Base-by-base conservation (phyloP, 768 basidiomycete species). In the Russula emetica region DNA sequence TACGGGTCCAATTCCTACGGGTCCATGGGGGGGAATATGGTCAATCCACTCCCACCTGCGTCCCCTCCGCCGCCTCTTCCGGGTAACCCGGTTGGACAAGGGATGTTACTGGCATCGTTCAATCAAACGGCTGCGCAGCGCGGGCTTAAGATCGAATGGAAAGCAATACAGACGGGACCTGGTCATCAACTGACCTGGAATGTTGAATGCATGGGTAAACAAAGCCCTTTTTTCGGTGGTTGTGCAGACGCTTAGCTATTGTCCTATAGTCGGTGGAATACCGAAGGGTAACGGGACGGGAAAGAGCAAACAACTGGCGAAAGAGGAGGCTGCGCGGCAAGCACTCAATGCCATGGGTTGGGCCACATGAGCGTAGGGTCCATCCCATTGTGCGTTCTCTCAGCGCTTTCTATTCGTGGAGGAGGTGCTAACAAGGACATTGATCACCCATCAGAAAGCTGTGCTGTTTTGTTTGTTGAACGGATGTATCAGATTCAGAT, bases 341-440 rank as follows among this genome's bases (percentile, higher is more conserved):
- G 89, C 89, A 10, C 89, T 83, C 74, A 82, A 83, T 70, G 80
- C 82, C 10, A 85, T 91, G 87, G 88, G 89, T 38, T 90, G 88
- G 88, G 83, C 83, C 60, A 72, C 76, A 53, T 44, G 50, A 30
- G 64, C 61, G 13, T 45, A 18, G 16, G 59, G 59, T 6, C 38
- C 47, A 18, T 56, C 61, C 32, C 26, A 50, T 24, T 64, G 59
- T 61, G 5, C 30, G 63, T 64, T 18, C 13, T 36, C 22, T 50
- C 20, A 30, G 18, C 34, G 20, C 5, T 2, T 49, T 50, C 2
- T 0, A 28, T 36, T 2, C 24, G 7, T 22, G 1, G 18, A 18
- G 47, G 11, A 34, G 20, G 11, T 42, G 18, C 47, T 64, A 30
- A 64, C 51, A 8, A 55, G 34, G 26, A 28, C 5, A 47, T 9